Evolutionary conservation across 176 grass and related monocot genomes (phyloP).

Genomic region (Eragrostis curvula): DNA sequence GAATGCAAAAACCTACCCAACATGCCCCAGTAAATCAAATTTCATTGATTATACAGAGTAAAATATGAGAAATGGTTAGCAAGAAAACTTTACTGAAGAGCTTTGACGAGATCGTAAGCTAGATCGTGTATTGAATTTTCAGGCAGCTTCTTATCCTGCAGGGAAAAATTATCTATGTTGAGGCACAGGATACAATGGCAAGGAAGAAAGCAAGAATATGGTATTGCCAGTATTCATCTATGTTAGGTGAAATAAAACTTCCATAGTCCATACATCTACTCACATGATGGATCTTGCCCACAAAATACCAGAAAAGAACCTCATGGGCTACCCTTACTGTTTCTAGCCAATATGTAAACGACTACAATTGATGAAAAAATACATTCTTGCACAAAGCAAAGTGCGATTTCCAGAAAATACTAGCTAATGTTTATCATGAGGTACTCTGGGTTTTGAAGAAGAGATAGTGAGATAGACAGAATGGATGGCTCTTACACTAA

Average conservation of each 20-base stretch:
- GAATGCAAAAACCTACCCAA: constrained; percentile 95
- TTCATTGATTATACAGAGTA: constrained; percentile 23
- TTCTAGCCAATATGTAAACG: background rate
- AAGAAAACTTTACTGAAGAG: constrained; percentile 81
- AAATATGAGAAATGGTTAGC: constrained; percentile 33
- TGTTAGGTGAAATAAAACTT: constrained; percentile 9
- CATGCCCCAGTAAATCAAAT: constrained; percentile 33
- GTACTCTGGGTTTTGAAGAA: background rate
- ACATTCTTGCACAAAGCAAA: constrained; percentile 13
- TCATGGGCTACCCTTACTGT: constrained; percentile 8
- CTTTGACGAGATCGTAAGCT: constrained; percentile 80
- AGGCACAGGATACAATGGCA: constrained; percentile 14
- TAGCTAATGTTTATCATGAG: background rate
- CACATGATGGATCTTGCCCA: background rate
- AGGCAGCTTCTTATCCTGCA: constrained; percentile 84
- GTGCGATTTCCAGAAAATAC: background rate
- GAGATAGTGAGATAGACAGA: background rate
- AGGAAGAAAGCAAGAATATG: constrained; percentile 15
- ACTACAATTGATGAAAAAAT: background rate
- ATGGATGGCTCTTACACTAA: background rate
- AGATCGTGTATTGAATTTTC: constrained; percentile 94
- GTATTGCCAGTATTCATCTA: constrained; percentile 11
- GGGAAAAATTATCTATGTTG: constrained; percentile 30
- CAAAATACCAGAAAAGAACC: constrained; percentile 4
- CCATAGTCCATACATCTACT: constrained; percentile 6